Base-by-base conservation (phyloP, 768 basidiomycete genomes). In the Neoboletus brunneissimus region DNA sequence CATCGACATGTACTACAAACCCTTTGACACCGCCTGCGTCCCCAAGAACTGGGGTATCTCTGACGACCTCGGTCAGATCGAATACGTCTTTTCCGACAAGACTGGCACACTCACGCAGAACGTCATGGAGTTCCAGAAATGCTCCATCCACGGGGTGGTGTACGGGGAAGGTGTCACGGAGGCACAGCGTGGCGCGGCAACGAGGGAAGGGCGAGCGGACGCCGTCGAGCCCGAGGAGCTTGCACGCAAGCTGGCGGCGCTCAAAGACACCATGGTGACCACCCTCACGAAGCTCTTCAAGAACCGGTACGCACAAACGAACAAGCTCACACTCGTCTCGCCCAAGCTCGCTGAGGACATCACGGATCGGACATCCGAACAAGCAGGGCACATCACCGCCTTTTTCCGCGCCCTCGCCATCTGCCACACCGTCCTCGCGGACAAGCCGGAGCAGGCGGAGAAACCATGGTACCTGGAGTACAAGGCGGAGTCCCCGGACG, bases 11-110 rank as follows among this genome's bases (percentile, higher is more conserved):
- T 97, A 93, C 77, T 97, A 97, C 75, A 77, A 81, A 56, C 84
- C 88, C 37, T 87, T 88, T 70, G 86, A 97, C 67, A 87, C 91
- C 2, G 77, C 92, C 0, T 98, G 96, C 64, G 85, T 94, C 4
- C 95, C 96, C 27, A 98, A 98, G 72, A 95, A 92, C 6, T 98
- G 96, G 95, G 96, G 95, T 69, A 95, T 98, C 64, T 97, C 94
- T 4, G 96, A 98, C 69, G 96, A 98, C 74, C 85, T 99, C 2
- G 96, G 96, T 25, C 96, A 98, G 76, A 98, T 98, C 72, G 95
- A 98, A 76, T 99, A 96, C 71, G 79, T 89, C 67, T 89, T 89
- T 68, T 94, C 89, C 11, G 93, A 95, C 80, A 96, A 96, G 79
- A 96, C 94, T 0, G 94, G 93, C 23, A 99, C 96, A 8, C 86